These are phyloP conservation scores for Rosa multiflora DNA, from an alignment of 306 rosid species.

Conservation along the genomic window DNA sequence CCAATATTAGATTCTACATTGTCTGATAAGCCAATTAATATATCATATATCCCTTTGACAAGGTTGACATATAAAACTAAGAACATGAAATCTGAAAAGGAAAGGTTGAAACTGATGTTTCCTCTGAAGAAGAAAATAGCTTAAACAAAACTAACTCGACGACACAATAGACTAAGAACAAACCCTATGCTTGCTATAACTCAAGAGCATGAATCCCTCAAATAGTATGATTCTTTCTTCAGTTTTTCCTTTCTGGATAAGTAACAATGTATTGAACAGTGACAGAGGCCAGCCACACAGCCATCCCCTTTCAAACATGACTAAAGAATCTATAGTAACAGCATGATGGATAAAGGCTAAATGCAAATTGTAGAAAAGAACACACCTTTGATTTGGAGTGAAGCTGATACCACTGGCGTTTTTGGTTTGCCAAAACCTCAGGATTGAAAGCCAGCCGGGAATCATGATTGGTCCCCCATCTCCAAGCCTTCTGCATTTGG, in stretches of 20 bases:
- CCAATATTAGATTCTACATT: not conserved
- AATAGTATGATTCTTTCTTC: not conserved
- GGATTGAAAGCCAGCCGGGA: constrained; percentile 52
- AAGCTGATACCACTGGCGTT: constrained; percentile 96
- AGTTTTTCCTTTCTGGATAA: not conserved
- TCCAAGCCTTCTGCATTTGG: constrained; percentile 71
- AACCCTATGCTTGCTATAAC: not conserved
- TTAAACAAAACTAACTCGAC: not conserved
- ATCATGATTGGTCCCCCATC: constrained; percentile 56
- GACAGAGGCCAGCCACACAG: not conserved
- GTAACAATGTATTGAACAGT: not conserved
- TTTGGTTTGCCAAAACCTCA: constrained; percentile 87
- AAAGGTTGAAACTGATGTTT: not conserved
- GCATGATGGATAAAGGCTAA: not conserved
- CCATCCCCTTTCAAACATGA: not conserved
- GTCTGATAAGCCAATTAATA: not conserved
- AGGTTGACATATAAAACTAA: not conserved
- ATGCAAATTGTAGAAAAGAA: constrained; percentile 18
- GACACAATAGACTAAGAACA: not conserved
- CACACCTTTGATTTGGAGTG: constrained; percentile 80
- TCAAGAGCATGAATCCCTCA: not conserved
- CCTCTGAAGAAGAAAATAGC: not conserved
- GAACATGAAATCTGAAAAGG: no score
- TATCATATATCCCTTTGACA: not conserved
- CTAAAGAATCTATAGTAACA: not conserved